phyloP scores from a whole-genome alignment of 495 filamentous ascomycete genomes.

The Rostrohypoxylon terebratum region DNA sequence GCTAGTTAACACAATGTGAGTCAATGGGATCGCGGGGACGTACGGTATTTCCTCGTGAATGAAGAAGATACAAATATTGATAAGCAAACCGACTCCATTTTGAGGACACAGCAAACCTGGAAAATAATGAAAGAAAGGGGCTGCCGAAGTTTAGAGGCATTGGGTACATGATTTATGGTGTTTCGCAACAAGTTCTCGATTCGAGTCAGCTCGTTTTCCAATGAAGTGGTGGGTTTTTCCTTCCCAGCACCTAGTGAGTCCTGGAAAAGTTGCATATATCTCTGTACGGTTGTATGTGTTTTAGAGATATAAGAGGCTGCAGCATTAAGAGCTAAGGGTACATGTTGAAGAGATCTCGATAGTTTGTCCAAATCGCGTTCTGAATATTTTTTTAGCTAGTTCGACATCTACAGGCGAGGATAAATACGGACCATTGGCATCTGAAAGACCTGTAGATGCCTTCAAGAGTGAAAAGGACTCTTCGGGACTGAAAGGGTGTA shows the following conservation, averaged over 20 bases:
- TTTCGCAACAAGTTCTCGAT: slow-evolving; percentile 1
- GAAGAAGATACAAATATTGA: background rate
- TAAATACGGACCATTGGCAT: slow-evolving; percentile 6
- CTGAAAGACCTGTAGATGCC: slow-evolving; percentile 7
- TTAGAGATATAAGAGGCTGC: slow-evolving; percentile 5
- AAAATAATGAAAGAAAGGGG: background rate
- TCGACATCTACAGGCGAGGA: background rate
- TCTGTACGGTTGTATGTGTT: background rate
- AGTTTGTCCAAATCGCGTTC: background rate
- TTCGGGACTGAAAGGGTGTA: slow-evolving; percentile 1
- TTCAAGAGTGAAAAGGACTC: slow-evolving; percentile 3
- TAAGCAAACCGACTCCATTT: slow-evolving; percentile 8
- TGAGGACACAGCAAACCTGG: slow-evolving; percentile 6
- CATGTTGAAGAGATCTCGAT: background rate
- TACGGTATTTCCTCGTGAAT: slow-evolving; percentile 5
- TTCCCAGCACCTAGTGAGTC: background rate
- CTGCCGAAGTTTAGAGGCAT: background rate
- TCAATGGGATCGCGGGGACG: background rate
- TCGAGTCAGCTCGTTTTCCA: background rate
- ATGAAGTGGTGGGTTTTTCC: background rate
- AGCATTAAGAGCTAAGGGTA: slow-evolving; percentile 4
- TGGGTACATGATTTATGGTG: background rate
- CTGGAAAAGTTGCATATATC: background rate
- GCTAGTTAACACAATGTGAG: background rate
- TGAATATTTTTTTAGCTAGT: background rate